Conservation (phyloP, 768 basidiomycete genomes). For the Rhodocollybia butyracea region DNA sequence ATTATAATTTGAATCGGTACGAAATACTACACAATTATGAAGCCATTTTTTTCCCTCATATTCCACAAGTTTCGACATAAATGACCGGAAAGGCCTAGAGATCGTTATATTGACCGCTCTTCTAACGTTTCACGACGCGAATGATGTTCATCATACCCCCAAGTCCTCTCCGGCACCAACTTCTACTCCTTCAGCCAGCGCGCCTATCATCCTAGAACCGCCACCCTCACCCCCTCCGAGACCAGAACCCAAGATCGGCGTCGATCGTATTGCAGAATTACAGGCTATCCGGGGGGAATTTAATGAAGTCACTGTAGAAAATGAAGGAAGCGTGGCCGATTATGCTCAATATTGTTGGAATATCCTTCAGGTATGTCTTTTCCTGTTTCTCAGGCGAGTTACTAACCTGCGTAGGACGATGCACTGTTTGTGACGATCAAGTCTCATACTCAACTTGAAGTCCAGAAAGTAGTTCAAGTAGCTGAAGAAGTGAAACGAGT, state of each 20-base stretch:
- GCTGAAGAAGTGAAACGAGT: constrained; percentile 80
- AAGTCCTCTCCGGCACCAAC: constrained; percentile 7
- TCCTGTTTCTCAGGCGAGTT: background rate
- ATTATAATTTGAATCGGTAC: constrained; percentile 81
- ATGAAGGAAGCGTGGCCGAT: constrained; percentile 60
- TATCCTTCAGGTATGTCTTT: constrained; percentile 52
- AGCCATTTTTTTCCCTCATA: background rate
- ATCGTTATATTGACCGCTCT: constrained; percentile 76
- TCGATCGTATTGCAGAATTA: constrained; percentile 69
- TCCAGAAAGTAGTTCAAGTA: constrained; percentile 76
- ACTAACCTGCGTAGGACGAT: constrained; percentile 50
- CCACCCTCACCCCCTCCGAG: constrained; percentile 54
- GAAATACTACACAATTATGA: constrained; percentile 9
- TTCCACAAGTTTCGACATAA: constrained; percentile 66
- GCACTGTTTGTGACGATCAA: constrained; percentile 74
- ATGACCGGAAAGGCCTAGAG: constrained; percentile 83
- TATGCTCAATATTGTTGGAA: constrained; percentile 67
- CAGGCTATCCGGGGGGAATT: constrained; percentile 65
- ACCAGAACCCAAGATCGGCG: constrained; percentile 60
- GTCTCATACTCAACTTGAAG: constrained; percentile 58
- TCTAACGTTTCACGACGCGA: constrained; percentile 72
- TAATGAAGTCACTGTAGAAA: constrained; percentile 70
- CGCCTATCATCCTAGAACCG: constrained; percentile 10
- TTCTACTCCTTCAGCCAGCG: background rate
- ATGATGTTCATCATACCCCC: constrained; percentile 49